A percentile compares a stretch with the other conserved stretches of the same genome.
phyloP scores from a whole-genome alignment of 225 moss, liverwort and hornwort genomes.

The Physcomitrellopsis africana region DNA sequence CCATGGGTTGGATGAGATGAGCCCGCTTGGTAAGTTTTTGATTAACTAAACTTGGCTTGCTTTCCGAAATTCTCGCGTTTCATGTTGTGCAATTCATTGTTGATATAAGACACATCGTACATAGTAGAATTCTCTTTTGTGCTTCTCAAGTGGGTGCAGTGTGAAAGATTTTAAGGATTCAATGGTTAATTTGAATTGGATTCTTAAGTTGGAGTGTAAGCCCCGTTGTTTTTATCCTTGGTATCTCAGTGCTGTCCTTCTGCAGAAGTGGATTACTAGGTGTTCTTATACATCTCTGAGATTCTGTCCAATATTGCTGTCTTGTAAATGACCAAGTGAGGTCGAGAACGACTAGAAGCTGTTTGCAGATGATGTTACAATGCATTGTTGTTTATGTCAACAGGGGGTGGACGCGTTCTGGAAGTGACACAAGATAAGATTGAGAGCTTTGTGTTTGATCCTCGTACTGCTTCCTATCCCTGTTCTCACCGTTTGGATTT shows the following conservation, averaged over 20 bases:
- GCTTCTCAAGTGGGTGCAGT: not conserved
- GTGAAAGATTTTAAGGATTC: slow-evolving; percentile 10
- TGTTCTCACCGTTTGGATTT: slow-evolving; percentile 3
- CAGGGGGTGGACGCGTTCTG: slow-evolving; percentile 65
- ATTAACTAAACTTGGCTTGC: not conserved
- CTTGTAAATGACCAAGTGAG: slow-evolving; percentile 18
- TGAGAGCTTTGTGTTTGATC: slow-evolving; percentile 88
- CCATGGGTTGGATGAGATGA: slow-evolving; percentile 96
- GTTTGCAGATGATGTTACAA: slow-evolving; percentile 36
- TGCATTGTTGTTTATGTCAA: slow-evolving; percentile 21
- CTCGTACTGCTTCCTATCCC: slow-evolving; percentile 55
- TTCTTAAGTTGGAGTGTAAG: not conserved
- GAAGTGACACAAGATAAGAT: slow-evolving; percentile 80
- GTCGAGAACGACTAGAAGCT: slow-evolving; percentile 24
- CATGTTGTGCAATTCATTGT: not conserved
- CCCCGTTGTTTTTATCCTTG: not conserved
- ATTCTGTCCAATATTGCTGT: slow-evolving; percentile 10
- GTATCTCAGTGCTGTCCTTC: slow-evolving; percentile 13
- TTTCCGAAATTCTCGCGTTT: slow-evolving; percentile 16
- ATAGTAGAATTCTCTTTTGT: not conserved
- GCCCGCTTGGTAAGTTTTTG: slow-evolving; percentile 74
- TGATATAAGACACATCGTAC: not conserved
- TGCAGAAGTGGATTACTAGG: slow-evolving; percentile 2
- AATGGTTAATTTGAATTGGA: not conserved
- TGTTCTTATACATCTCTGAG: not conserved